Conservation (phyloP, 2,329 filamentous ascomycete genomes). For the Lasiodiplodia sp. region DNA sequence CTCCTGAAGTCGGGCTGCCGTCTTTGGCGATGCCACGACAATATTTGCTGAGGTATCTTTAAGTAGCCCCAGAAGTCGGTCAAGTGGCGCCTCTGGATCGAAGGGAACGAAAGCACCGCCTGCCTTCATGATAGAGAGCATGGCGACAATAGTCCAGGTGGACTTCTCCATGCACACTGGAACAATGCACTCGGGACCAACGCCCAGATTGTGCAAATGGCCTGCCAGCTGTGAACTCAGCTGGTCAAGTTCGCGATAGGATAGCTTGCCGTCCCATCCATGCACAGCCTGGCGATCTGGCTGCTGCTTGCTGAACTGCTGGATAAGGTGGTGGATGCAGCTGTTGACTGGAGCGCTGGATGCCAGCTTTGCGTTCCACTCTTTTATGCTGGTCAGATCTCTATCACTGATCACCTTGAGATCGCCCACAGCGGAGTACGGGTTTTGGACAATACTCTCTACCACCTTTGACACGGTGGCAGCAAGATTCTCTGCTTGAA, state of each 20-base stretch:
- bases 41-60: not conserved
- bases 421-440: slow-evolving; percentile 41
- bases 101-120: slow-evolving; percentile 15
- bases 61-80: not conserved
- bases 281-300: slow-evolving; percentile 45
- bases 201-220: slow-evolving; percentile 41
- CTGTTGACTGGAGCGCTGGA: slow-evolving; percentile 46
- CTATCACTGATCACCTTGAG: slow-evolving; percentile 44
- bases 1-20: slow-evolving; percentile 37
- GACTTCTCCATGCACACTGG: slow-evolving; percentile 37
- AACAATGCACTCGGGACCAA: slow-evolving; percentile 35
- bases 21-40: slow-evolving; percentile 27
- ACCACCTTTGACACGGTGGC: slow-evolving; percentile 5
- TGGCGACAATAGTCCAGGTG: slow-evolving; percentile 28
- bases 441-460: slow-evolving; percentile 40
- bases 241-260: slow-evolving; percentile 27
- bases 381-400: slow-evolving; percentile 56
- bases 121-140: slow-evolving; percentile 34
- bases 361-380: slow-evolving; percentile 56
- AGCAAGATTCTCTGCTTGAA: slow-evolving; percentile 6
- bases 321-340: slow-evolving; percentile 58
- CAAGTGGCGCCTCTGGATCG: slow-evolving; percentile 10
- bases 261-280: slow-evolving; percentile 27
- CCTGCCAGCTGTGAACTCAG: slow-evolving; percentile 31
- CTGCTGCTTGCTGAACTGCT: slow-evolving; percentile 45